Evolutionary conservation across 495 filamentous ascomycete species (phyloP), one percentile per base, ranked within the genome.

Genomic region (Neurospora sublineolata): DNA sequence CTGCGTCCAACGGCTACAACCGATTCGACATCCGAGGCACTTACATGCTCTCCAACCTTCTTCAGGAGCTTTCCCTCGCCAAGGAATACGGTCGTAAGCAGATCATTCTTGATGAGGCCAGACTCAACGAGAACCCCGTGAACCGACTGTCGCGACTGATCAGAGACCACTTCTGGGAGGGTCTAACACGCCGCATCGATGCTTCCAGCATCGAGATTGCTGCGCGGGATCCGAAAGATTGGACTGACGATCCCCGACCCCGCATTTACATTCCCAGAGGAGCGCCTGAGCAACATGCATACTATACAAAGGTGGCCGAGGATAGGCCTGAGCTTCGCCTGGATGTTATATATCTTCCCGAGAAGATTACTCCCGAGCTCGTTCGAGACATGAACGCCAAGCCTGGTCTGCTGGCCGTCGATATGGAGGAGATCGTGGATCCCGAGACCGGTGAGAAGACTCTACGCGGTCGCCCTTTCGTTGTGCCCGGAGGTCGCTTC

Each of bases 401-500:
- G 77, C 96, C 96, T 3, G 95, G 95, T 18, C 82, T 99, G 12
- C 83, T 99, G 40, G 95, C 95, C 4, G 81, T 97, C 46, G 95
- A 89, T 40, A 97, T 98, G 93, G 89, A 96, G 72, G 86, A 92
- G 73, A 81, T 84, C 60, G 75, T 83, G 16, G 89, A 95, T 76
- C 84, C 86, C 4, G 77, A 80, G 11, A 92, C 92, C 12, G 88
- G 88, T 18, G 82, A 91, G 76, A 87, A 85, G 70, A 88, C 89
- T 3, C 79, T 94, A 8, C 81, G 82, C n/a, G 95, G 96, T 38
- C 86, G 94, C 64, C 95, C 95, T 0, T 99, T 97, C 76, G 93
- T 98, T 27, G 95, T 99, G 27, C 95, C 95, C 0, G 96, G 95
- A 42, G 95, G 94, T 18, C 87, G 95, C 36, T 99, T 99, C 87